Evolutionary conservation across 306 rosid genomes (phyloP), one percentile per base, ranked within the genome.

Genomic region (Prunus mira): DNA sequence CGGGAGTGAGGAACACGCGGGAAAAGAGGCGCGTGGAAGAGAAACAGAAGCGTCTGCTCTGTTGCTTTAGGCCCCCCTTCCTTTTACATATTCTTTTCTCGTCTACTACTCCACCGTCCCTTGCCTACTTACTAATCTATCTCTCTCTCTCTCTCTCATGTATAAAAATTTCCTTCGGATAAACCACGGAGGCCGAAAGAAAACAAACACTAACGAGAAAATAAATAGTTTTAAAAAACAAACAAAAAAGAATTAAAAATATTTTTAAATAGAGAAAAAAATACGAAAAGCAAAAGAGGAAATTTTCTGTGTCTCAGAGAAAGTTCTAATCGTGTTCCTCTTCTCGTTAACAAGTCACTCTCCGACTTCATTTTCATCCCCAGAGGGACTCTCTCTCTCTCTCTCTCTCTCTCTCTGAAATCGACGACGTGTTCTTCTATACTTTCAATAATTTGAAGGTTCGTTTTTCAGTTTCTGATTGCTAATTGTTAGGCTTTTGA

Each of bases 61-160:
- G 49, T 56, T 9, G 73, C 76, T 79, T 64, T 69, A 13, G 5
- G 18, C 49, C 47, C 41, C 38, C 14, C 12, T 4, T 58, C 50
- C 72, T 75, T 67, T 3, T 14, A 1, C 47, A 25, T 78, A 76
- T 85, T 83, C 89, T 79, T 81, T 76, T 62, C 82, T 76, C 75
- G 78, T 70, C 83, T 18, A 46, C 73, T 3, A 73, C 89, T 83
- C 82, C 75, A 84, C 81, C 86, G 83, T 64, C 83, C 85, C 56
- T 83, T 73, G 67, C 86, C 82, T 71, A 30, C 71, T 63, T 67
- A 38, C 67, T 49, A 52, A 38, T 24, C 80, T 24, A 24, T 24
- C 24, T 24, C 0, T 24, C 25, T 24, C 25, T 24, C 73, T 27
- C 73, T 84, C 32, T 74, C 83, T 14, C 84, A 38, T 13, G 54